These are phyloP conservation scores for Mycena alexandri DNA, from an alignment of 768 basidiomycete genomes.

Conservation along the genomic window DNA sequence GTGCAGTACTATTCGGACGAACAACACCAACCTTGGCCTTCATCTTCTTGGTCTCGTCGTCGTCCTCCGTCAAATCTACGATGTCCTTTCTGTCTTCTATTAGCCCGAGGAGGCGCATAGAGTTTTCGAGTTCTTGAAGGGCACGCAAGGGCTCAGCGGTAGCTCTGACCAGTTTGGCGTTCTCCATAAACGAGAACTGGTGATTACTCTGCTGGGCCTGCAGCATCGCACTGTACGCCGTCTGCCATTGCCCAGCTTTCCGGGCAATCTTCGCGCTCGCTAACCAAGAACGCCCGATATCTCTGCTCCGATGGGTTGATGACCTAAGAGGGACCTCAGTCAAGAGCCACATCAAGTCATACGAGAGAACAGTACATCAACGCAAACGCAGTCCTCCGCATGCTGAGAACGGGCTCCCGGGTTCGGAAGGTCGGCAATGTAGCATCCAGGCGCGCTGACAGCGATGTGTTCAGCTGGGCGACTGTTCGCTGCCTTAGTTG, in stretches of 20 bases:
- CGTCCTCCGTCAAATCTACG: slow-evolving; percentile 71
- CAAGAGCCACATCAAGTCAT: slow-evolving; percentile 3
- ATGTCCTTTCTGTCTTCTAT: slow-evolving; percentile 56
- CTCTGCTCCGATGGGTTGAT: slow-evolving; percentile 54
- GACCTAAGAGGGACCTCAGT: slow-evolving; percentile 39
- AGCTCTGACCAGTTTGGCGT: slow-evolving; percentile 86
- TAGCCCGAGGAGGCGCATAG: slow-evolving; percentile 68
- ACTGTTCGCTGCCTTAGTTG: slow-evolving; percentile 52
- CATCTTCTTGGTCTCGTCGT: slow-evolving; percentile 62
- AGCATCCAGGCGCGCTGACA: slow-evolving; percentile 77
- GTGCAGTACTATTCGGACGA: neutral
- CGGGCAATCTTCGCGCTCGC: slow-evolving; percentile 95
- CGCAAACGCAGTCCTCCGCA: slow-evolving; percentile 87
- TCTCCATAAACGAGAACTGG: slow-evolving; percentile 89
- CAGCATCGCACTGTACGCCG: slow-evolving; percentile 94
- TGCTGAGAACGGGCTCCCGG: slow-evolving; percentile 90
- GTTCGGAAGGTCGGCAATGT: slow-evolving; percentile 90
- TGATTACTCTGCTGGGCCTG: slow-evolving; percentile 84
- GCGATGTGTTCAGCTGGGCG: slow-evolving; percentile 59
- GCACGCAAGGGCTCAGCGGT: slow-evolving; percentile 88
- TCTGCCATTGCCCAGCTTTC: slow-evolving; percentile 95
- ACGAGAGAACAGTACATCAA: slow-evolving; percentile 63
- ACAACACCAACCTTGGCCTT: slow-evolving; percentile 74
- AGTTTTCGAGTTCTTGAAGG: slow-evolving; percentile 86
- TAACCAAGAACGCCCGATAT: slow-evolving; percentile 91